A percentile compares a stretch with the other conserved stretches of the same genome.
phyloP scores from a whole-genome alignment of 164 flowering plant genomes.

The Umbilicus rupestris region DNA sequence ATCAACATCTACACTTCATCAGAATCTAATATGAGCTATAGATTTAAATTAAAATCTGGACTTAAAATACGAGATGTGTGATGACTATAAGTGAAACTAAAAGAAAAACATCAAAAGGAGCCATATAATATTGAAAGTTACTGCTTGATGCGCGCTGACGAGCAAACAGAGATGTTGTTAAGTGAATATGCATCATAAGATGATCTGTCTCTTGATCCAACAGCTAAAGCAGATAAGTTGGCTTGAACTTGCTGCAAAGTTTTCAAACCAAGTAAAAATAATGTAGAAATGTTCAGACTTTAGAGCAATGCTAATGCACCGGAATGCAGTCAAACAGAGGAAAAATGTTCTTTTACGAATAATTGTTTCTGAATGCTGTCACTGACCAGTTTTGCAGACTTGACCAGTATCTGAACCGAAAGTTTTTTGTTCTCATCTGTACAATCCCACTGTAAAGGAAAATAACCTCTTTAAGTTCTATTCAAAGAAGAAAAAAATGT shows the following conservation, averaged over 20 bases:
- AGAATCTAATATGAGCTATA: too few relatives aligned
- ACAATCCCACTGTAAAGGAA: conserved; percentile 27
- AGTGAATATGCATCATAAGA: conserved; percentile 44
- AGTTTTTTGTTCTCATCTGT: conserved; percentile 29
- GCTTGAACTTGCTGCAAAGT: conserved; percentile 28
- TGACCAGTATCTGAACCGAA: conserved; percentile 27
- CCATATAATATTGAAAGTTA: conserved; percentile 17
- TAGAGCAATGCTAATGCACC: not conserved
- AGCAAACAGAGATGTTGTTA: conserved; percentile 35
- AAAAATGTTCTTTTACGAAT: not conserved
- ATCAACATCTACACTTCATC: too few relatives aligned
- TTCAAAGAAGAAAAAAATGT: not conserved
- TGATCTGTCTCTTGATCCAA: conserved; percentile 51
- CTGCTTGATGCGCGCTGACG: conserved; percentile 48
- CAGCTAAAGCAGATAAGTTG: conserved; percentile 44
- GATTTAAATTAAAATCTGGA: too few relatives aligned
- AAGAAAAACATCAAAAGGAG: not conserved
- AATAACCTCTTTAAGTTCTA: not conserved
- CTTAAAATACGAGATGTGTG: not conserved
- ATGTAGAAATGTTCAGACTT: not conserved
- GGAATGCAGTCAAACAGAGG: not conserved
- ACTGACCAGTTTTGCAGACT: conserved; percentile 36
- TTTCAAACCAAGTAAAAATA: conserved; percentile 6
- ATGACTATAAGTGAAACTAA: not conserved
- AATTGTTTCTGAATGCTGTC: not conserved